Base-by-base conservation (phyloP, 116 monocot genomes). In the Cymodocea nodosa region DNA sequence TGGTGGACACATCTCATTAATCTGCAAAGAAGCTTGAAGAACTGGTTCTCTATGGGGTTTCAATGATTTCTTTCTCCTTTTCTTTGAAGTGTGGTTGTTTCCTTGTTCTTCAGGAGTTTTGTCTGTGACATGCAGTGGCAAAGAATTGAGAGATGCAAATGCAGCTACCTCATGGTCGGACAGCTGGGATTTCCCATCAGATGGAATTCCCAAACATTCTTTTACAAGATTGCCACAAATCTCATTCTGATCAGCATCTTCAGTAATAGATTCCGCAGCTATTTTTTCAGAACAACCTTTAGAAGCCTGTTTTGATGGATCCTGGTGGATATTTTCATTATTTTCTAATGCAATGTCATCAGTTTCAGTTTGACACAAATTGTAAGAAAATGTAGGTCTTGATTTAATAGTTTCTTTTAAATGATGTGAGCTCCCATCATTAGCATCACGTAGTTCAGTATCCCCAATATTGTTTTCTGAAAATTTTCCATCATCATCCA, bases 51-150 rank as follows among this genome's bases (percentile, higher is more conserved):
- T n/a, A 8, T 23, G 17, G 36, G 34, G n/a, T 61, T 36, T 61
- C n/a, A 23, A 50, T 15, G 23, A 50, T 25, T 65, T 62, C 18
- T 62, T 65, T 23, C 44, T 65, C 51, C 50, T 18, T 13, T 65
- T 65, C 37, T 36, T 62, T 24, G 39, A 19, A 14, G 61, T 36
- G 36, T 14, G 4, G n/a, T 7, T 16, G 8, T 61, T 37, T 14
- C 15, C 35, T 34, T 1, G 30, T 44, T 44, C 6, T 44, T 6
- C 44, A 11, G 44, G 0, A 44, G 0, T 44, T 44, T 44, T 44
- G 6, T 11, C 44, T 11, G 44, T 44, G 44, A 44, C 44, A 8
- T 44, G 44, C 44, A 2, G 44, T 0, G 11, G 44, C 6, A 44
- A 2, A 44, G 44, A 44, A 44, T 8, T 44, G 44, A 11, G 6